Percentiles rank a stretch among this genome's conserved stretches.
These are phyloP conservation scores for Pulveroboletus sp. DNA, from an alignment of 768 basidiomycete species.

Conservation along the genomic window DNA sequence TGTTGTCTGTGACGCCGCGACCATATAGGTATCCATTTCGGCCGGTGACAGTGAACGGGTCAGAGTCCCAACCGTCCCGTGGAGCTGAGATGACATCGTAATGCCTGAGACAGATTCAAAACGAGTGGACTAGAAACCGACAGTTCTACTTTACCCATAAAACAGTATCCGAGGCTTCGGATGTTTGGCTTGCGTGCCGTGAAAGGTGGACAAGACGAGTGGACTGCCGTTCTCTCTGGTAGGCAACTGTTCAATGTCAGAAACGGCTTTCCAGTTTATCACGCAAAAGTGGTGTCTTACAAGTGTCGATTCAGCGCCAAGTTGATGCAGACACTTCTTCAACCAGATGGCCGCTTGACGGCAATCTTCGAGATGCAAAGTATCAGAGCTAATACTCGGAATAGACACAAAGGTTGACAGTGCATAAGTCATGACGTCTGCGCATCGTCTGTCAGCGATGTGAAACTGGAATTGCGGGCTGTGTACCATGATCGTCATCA, in stretches of 20 bases:
- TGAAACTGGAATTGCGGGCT: background rate
- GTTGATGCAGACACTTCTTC: conserved; percentile 79
- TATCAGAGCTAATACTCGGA: conserved; percentile 74
- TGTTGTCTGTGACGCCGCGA: conserved; percentile 90
- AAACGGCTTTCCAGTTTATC: background rate
- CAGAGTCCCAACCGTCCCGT: conserved; percentile 68
- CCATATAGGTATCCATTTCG: conserved; percentile 89
- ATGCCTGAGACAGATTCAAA: conserved; percentile 48
- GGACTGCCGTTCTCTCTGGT: conserved; percentile 78
- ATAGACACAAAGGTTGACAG: conserved; percentile 84
- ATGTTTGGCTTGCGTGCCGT: conserved; percentile 55
- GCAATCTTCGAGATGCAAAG: conserved; percentile 76
- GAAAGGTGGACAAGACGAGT: conserved; percentile 85
- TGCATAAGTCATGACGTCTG: conserved; percentile 74
- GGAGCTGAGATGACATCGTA: conserved; percentile 95
- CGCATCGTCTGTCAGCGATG: conserved; percentile 1
- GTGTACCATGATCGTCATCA: conserved; percentile 22
- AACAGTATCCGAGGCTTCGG: conserved; percentile 76
- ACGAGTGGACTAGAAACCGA: background rate
- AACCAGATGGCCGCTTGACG: conserved; percentile 93
- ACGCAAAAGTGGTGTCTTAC: conserved; percentile 37
- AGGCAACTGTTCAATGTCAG: conserved; percentile 50
- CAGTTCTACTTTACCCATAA: conserved; percentile 61
- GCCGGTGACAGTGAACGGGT: conserved; percentile 80
- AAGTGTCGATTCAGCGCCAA: conserved; percentile 79